Conservation (phyloP, 2,329 filamentous ascomycete genomes). For the Aspergillus japonicus region DNA sequence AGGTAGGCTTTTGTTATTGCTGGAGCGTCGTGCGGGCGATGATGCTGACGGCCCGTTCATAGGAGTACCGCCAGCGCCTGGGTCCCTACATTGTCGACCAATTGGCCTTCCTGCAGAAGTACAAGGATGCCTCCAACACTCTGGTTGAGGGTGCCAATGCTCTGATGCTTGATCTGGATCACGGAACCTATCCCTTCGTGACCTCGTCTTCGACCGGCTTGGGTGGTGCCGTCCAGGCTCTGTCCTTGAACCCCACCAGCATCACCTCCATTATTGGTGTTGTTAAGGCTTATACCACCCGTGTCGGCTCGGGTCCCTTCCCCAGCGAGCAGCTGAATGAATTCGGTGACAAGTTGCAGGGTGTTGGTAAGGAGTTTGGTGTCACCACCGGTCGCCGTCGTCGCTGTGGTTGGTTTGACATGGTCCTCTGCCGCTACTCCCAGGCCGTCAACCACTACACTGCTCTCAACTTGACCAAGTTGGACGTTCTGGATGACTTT, state of each 20-base stretch:
- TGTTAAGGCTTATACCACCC: slow-evolving; percentile 65
- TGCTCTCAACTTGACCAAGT: slow-evolving; percentile 62
- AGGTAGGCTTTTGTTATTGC: slow-evolving; percentile 38
- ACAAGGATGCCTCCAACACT: slow-evolving; percentile 55
- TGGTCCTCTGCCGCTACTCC: slow-evolving; percentile 64
- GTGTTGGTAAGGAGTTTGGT: slow-evolving; percentile 55
- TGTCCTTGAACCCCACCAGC: slow-evolving; percentile 57
- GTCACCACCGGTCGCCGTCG: slow-evolving; percentile 62
- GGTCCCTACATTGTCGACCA: slow-evolving; percentile 44
- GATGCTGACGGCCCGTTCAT: slow-evolving; percentile 5
- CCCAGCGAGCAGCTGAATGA: slow-evolving; percentile 61
- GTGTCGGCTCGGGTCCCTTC: slow-evolving; percentile 61
- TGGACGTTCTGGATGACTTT: slow-evolving; percentile 64
- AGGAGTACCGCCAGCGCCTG: slow-evolving; percentile 40
- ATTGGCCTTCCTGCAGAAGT: slow-evolving; percentile 54
- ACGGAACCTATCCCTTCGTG: slow-evolving; percentile 54
- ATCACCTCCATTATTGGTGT: slow-evolving; percentile 62
- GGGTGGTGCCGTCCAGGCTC: slow-evolving; percentile 55
- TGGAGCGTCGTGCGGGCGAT: neutral
- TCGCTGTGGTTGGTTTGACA: slow-evolving; percentile 65
- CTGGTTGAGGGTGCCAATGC: slow-evolving; percentile 65
- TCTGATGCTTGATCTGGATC: slow-evolving; percentile 59
- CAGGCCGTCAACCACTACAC: slow-evolving; percentile 56
- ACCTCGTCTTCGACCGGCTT: slow-evolving; percentile 50
- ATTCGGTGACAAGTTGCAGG: slow-evolving; percentile 57